Evolutionary conservation across 495 filamentous ascomycete genomes (phyloP), one percentile per base, ranked within the genome.

Genomic region (Hypoxylon lienhwacheense): DNA sequence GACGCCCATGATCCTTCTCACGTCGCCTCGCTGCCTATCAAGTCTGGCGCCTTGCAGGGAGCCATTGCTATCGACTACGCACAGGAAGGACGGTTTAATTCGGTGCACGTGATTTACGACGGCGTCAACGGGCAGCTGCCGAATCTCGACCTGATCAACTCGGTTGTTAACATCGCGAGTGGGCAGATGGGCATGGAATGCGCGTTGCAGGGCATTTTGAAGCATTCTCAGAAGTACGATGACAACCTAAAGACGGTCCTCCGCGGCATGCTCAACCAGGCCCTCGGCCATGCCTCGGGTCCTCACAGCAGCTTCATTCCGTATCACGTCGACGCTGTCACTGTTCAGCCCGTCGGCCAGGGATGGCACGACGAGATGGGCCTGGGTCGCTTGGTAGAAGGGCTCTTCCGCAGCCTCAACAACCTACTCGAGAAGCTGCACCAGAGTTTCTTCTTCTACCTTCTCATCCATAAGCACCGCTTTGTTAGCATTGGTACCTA

Each of bases 401-500:
- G 89, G 66, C 76, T 91, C 6, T 95, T 91, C 63, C 79, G 93
- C 47, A 95, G 89, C 62, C 73, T 98, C 68, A 98, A 98, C 72
- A 98, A 98, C 66, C 71, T 98, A 43, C 79, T 98, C 11, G 93
- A 98, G 71, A 91, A 97, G 68, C 81, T 98, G 53, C 93, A 98
- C 65, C 93, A 98, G 75, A 96, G 90, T 65, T 98, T 97, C 78
- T 98, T 98, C 78, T 97, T 98, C 73, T 98, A 98, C 69, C 74
- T 98, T 17, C 81, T 98, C 12, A 90, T 98, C 81, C 85, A 90
- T 45, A 77, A 84, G 12, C 86, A 93, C 44, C 82, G 91, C 5
- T 98, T 97, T 69, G 95, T 97, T 46, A 97, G 92, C 69, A 98
- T 98, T 53, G 93, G 93, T 14, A 98, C 93, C 1, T 98, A 98